phyloP scores from a whole-genome alignment of 2,329 filamentous ascomycete genomes.

The Calonectria hawksworthii region DNA sequence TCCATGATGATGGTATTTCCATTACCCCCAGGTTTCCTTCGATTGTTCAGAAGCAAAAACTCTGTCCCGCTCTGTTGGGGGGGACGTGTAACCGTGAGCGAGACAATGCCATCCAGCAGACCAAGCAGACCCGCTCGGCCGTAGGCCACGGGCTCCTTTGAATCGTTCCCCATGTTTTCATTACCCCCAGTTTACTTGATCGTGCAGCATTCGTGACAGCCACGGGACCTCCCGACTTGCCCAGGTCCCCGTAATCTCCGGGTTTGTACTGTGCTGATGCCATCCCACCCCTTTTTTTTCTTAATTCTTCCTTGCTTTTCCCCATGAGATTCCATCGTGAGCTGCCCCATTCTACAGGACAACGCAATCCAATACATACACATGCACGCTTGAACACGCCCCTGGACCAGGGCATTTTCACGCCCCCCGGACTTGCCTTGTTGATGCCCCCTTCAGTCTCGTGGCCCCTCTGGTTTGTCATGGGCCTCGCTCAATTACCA shows the following conservation, averaged over 20 bases:
- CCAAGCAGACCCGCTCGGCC: constrained; percentile 26
- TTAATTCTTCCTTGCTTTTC: constrained; percentile 15
- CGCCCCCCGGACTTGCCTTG: constrained; percentile 28
- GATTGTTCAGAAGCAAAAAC: constrained; percentile 18
- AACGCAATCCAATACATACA: constrained; percentile 4
- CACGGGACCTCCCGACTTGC: constrained; percentile 39
- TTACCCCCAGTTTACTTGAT: constrained; percentile 58
- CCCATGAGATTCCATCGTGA: constrained; percentile 33
- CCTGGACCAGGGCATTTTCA: constrained; percentile 20
- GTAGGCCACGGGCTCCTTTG: constrained; percentile 29
- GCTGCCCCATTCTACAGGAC: constrained; percentile 29
- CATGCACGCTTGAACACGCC: constrained; percentile 22
- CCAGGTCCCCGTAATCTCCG: constrained; percentile 23
- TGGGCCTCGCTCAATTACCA: constrained; percentile 43
- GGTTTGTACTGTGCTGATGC: constrained; percentile 31
- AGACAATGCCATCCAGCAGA: constrained; percentile 27
- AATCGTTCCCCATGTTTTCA: constrained; percentile 45
- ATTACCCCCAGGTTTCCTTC: constrained; percentile 53
- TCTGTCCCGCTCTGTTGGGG: constrained; percentile 1
- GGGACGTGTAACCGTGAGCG: constrained; percentile 17
- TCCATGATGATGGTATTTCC: constrained; percentile 43
- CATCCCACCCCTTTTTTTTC: constrained; percentile 33
- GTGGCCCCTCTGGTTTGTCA: constrained; percentile 46
- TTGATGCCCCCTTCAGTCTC: constrained; percentile 34
- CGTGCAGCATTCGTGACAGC: constrained; percentile 48